These are phyloP conservation scores for Coemansia sp. DNA, from an alignment of 192 early-diverging fungal species.

Conservation along the genomic window DNA sequence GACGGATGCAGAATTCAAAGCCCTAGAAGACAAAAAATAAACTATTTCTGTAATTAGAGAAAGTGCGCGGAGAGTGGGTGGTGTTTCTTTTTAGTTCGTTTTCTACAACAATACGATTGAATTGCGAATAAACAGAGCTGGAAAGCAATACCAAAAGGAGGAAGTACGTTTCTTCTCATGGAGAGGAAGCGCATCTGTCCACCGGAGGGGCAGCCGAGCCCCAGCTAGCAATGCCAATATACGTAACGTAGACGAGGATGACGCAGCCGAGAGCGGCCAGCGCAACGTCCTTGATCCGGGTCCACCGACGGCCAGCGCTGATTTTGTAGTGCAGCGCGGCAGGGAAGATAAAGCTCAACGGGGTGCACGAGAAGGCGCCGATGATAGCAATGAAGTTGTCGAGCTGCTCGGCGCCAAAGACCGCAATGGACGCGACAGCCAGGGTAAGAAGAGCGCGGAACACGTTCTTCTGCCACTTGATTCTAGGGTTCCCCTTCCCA, in stretches of 20 bases:
- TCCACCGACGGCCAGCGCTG: conserved; percentile 46
- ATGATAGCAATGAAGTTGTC: conserved; percentile 87
- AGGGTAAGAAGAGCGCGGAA: conserved; percentile 70
- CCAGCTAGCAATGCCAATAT: conserved; percentile 51
- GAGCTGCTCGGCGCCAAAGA: conserved; percentile 75
- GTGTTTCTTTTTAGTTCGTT: too few relatives aligned
- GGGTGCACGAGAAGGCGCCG: conserved; percentile 77
- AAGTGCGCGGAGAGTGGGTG: background rate
- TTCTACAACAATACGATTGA: background rate
- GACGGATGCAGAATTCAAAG: conserved; percentile 49
- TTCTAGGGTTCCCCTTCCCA: conserved; percentile 70
- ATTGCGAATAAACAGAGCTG: background rate
- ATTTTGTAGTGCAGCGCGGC: conserved; percentile 77
- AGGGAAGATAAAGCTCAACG: conserved; percentile 84
- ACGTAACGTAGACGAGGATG: conserved; percentile 83
- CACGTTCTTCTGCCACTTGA: conserved; percentile 89
- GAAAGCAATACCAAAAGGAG: too few relatives aligned
- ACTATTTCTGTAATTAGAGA: conserved; percentile 1
- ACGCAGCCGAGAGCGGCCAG: conserved; percentile 67
- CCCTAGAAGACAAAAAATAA: too few relatives aligned
- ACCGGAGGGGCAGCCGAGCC: conserved; percentile 27
- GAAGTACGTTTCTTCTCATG: background rate
- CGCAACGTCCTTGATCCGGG: conserved; percentile 59
- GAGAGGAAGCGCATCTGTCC: conserved; percentile 21
- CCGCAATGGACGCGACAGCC: conserved; percentile 71